phyloP scores from a whole-genome alignment of 2,329 filamentous ascomycete genomes.

The Emmonsia crescens region DNA sequence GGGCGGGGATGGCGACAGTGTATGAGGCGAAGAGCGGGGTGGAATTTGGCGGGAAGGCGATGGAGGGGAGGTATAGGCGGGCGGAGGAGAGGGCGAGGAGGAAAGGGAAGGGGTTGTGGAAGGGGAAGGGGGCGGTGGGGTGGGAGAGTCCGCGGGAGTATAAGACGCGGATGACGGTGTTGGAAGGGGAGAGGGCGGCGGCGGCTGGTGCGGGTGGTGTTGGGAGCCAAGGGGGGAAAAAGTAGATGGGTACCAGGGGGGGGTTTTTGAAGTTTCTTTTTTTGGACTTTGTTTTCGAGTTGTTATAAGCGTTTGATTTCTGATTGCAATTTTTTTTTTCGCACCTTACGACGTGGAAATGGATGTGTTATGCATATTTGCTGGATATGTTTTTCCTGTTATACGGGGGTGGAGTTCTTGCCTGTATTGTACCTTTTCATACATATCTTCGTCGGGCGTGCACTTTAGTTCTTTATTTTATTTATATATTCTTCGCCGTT shows the following conservation, averaged over 20 bases:
- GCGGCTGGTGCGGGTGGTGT: not conserved
- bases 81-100: slow-evolving; percentile 49
- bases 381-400: not conserved
- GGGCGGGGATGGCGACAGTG: slow-evolving; percentile 70
- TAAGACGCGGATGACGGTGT: slow-evolving; percentile 52
- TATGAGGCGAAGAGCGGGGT: slow-evolving; percentile 87
- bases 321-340: not conserved
- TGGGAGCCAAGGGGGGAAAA: not conserved
- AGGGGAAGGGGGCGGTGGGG: slow-evolving; percentile 40
- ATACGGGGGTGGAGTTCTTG: not conserved
- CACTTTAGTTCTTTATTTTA: not conserved
- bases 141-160: slow-evolving; percentile 82
- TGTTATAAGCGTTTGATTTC: not conserved
- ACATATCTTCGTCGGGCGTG: not conserved
- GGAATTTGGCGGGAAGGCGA: slow-evolving; percentile 68
- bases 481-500: not conserved
- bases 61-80: slow-evolving; percentile 36
- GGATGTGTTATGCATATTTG: not conserved
- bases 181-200: slow-evolving; percentile 24
- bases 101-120: slow-evolving; percentile 65
- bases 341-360: not conserved
- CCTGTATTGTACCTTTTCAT: not conserved
- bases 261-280: not conserved
- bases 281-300: not conserved
- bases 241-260: not conserved